Conservation (phyloP, 2,329 filamentous ascomycete genomes). For the Diaporthe ilicicola region DNA sequence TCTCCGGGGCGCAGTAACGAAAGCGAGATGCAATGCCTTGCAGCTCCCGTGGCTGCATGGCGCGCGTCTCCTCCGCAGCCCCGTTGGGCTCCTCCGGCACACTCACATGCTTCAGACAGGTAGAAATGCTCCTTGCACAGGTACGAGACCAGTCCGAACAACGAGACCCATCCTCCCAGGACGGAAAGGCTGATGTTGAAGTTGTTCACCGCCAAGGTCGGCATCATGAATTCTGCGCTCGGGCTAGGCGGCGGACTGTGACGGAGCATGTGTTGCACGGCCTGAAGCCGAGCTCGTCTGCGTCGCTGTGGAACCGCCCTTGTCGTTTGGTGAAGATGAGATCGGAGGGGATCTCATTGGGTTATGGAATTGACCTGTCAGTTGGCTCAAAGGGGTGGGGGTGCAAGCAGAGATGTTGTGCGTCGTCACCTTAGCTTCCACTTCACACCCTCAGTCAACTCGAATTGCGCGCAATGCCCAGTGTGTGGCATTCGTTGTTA, state of each 20-base stretch:
- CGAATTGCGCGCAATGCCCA: neutral
- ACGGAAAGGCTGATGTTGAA: slow-evolving; percentile 87
- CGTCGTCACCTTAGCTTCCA: neutral
- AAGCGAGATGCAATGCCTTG: neutral
- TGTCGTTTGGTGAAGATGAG: slow-evolving; percentile 41
- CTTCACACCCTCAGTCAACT: neutral
- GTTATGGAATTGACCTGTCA: slow-evolving; percentile 44
- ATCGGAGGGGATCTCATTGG: slow-evolving; percentile 52
- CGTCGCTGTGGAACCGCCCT: slow-evolving; percentile 51
- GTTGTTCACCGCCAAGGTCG: slow-evolving; percentile 60
- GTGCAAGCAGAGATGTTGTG: neutral
- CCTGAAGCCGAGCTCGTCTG: slow-evolving; percentile 32
- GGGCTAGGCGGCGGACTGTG: too few species aligned
- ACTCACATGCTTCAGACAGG: slow-evolving; percentile 86
- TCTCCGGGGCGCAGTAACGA: neutral
- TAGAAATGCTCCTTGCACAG: slow-evolving; percentile 91
- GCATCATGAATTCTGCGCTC: slow-evolving; percentile 45
- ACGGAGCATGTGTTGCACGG: too few species aligned
- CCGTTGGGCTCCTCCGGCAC: neutral
- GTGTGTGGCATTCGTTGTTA: neutral
- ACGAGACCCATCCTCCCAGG: slow-evolving; percentile 84
- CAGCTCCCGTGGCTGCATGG: neutral
- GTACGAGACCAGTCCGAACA: slow-evolving; percentile 92
- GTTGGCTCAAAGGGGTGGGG: neutral
- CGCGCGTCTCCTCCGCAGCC: neutral